Base-by-base conservation (phyloP, 2,329 filamentous ascomycete species). In the Talaromyces sp. region DNA sequence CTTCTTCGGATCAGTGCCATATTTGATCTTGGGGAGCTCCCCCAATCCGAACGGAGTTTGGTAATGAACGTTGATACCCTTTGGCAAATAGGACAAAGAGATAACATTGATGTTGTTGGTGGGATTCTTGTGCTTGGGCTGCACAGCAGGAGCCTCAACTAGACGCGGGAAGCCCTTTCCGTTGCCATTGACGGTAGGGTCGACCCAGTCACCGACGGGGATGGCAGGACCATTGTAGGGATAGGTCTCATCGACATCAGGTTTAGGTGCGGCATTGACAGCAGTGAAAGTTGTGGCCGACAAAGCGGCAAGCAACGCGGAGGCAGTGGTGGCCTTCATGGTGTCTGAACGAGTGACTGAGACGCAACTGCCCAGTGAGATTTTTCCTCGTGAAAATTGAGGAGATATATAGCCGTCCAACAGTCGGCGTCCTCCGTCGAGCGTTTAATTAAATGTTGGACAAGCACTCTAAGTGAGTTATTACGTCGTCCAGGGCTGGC, bases 31-130 rank as follows among this genome's bases (percentile, higher is more conserved):
- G 0, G 83, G 83, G 4, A 73, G 68, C n/a, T 69, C 71, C 14
- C 79, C 81, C n/a, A 85, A 72, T 7, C 83, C 83, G 68, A 84
- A 85, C 0, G 83, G 82, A 0, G 83, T 85, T 73, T 85, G 83
- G 70, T 79, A 85, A 72, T 85, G 83, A 63, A 85, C 78, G 69
- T 83, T 83, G 70, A 85, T 80, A 39, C 83, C 83, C 59, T 75
- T 71, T 0, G 82, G 82, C 2, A 83, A 66, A 66, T 83, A 85
- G 0, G 82, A 76, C 64, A 83, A 68, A 4, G 79, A 79, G 64
- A 85, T 82, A 43, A 85, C 83, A 67, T 85, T 85, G 71, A 85
- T 71, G 62, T 85, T 85, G 75, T 85, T 85, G 47, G 74, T 80
- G 7, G 82, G 80, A 56, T 81, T 79, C 10, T 68, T 66, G 7